These are phyloP conservation scores for Xylariaceae sp. DNA, from an alignment of 2,329 filamentous ascomycete species.

Conservation along the genomic window DNA sequence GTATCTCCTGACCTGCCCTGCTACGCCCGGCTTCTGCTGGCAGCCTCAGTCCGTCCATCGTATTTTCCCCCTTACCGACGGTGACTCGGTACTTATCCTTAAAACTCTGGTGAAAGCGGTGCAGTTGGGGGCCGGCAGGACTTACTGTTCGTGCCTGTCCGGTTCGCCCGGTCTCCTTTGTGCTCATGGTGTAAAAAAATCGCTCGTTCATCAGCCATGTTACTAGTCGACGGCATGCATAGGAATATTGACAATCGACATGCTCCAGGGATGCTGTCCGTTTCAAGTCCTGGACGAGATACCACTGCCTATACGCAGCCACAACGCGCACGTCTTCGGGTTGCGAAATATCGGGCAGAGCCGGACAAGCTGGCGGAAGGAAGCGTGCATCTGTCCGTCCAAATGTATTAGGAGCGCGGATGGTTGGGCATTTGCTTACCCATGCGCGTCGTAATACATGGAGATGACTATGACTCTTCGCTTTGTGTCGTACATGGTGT, in stretches of 20 bases:
- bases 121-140: not conserved
- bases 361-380: slow-evolving; percentile 7
- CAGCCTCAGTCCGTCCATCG: not conserved
- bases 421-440: not conserved
- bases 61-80: slow-evolving; percentile 13
- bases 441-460: not conserved
- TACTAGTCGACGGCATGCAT: too few species aligned
- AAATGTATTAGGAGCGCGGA: not conserved
- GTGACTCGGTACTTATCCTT: not conserved
- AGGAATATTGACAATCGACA: not conserved
- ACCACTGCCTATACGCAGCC: not conserved
- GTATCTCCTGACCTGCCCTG: slow-evolving; percentile 8
- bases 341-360: slow-evolving; percentile 15
- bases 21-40: slow-evolving; percentile 12
- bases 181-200: not conserved
- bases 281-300: not conserved
- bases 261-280: not conserved
- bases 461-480: not conserved
- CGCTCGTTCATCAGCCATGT: too few species aligned
- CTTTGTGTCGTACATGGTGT: slow-evolving; percentile 1
- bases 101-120: not conserved
- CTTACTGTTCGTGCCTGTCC: not conserved
- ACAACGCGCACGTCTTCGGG: not conserved
- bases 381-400: not conserved
- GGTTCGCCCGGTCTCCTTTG: not conserved